phyloP scores from a whole-genome alignment of 2,329 filamentous ascomycete genomes.

The Xylariaceae sp. region DNA sequence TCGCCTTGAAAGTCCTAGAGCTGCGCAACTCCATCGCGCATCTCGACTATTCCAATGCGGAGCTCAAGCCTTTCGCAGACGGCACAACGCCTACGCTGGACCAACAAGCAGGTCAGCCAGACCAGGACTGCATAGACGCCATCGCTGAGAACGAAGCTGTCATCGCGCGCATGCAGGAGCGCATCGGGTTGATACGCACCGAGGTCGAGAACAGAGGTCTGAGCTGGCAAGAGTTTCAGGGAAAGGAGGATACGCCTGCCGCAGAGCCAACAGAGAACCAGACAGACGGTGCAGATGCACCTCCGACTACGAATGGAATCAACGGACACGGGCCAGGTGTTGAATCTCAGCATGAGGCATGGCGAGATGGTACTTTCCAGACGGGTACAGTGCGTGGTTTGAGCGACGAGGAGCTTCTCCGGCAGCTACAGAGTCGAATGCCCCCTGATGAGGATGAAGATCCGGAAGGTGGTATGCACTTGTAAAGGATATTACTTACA shows the following conservation, averaged over 20 bases:
- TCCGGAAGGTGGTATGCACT: slow-evolving; percentile 58
- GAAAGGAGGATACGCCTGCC: slow-evolving; percentile 38
- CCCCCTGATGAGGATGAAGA: slow-evolving; percentile 45
- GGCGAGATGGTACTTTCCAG: slow-evolving; percentile 64
- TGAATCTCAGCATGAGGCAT: slow-evolving; percentile 41
- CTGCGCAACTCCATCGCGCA: slow-evolving; percentile 72
- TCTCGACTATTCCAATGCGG: slow-evolving; percentile 70
- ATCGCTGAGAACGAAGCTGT: slow-evolving; percentile 70
- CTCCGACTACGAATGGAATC: slow-evolving; percentile 21
- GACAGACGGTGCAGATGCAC: slow-evolving; percentile 2
- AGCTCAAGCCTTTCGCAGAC: slow-evolving; percentile 67
- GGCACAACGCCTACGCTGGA: slow-evolving; percentile 37
- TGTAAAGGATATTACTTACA: slow-evolving; percentile 37
- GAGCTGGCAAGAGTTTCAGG: slow-evolving; percentile 57
- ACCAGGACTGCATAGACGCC: slow-evolving; percentile 71
- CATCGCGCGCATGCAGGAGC: slow-evolving; percentile 64
- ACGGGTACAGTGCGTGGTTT: slow-evolving; percentile 55
- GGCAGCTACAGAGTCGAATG: slow-evolving; percentile 55
- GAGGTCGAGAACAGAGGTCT: slow-evolving; percentile 62
- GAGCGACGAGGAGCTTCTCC: slow-evolving; percentile 58
- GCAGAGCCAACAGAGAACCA: not conserved
- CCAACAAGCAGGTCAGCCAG: slow-evolving; percentile 41
- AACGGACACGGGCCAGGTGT: slow-evolving; percentile 22
- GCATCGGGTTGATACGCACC: slow-evolving; percentile 59
- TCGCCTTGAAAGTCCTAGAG: slow-evolving; percentile 74